phyloP scores from a whole-genome alignment of 2,329 filamentous ascomycete genomes.

The Exophiala spinifera region DNA sequence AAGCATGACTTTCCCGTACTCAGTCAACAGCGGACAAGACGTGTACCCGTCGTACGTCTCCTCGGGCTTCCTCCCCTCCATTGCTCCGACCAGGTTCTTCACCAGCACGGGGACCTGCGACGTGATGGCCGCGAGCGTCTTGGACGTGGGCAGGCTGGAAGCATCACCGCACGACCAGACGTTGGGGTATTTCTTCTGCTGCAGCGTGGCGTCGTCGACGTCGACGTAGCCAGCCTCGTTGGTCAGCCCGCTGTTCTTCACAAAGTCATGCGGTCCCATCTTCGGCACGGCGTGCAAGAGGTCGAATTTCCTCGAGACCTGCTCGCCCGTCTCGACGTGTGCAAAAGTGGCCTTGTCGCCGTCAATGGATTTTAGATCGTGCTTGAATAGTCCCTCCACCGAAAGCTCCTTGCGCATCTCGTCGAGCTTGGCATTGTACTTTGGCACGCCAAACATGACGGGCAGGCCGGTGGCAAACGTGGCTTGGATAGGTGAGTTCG shows the following conservation, averaged over 20 bases:
- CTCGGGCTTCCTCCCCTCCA: slow-evolving; percentile 47
- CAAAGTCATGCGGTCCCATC: slow-evolving; percentile 56
- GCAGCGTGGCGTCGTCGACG: slow-evolving; percentile 53
- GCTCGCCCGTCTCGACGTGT: slow-evolving; percentile 42
- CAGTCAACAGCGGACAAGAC: slow-evolving; percentile 53
- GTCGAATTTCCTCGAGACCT: slow-evolving; percentile 51
- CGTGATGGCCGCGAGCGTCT: slow-evolving; percentile 55
- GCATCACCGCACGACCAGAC: slow-evolving; percentile 61
- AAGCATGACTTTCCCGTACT: slow-evolving; percentile 62
- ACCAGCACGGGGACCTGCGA: slow-evolving; percentile 53
- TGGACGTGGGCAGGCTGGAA: slow-evolving; percentile 58
- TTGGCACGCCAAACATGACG: slow-evolving; percentile 59
- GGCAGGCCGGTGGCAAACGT: slow-evolving; percentile 56
- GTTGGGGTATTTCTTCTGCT: slow-evolving; percentile 54
- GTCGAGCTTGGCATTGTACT: slow-evolving; percentile 56
- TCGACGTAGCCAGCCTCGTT: slow-evolving; percentile 57
- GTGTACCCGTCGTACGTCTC: slow-evolving; percentile 55
- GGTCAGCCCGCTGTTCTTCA: slow-evolving; percentile 53
- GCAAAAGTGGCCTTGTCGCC: slow-evolving; percentile 65
- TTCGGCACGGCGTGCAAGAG: slow-evolving; percentile 58
- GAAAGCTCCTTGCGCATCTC: slow-evolving; percentile 52
- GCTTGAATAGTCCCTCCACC: slow-evolving; percentile 58
- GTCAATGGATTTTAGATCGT: slow-evolving; percentile 76
- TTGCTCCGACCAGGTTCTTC: slow-evolving; percentile 44
- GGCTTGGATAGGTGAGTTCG: slow-evolving; percentile 49